Conservation (phyloP, 129 eudicot species). For the Centella asiatica region DNA sequence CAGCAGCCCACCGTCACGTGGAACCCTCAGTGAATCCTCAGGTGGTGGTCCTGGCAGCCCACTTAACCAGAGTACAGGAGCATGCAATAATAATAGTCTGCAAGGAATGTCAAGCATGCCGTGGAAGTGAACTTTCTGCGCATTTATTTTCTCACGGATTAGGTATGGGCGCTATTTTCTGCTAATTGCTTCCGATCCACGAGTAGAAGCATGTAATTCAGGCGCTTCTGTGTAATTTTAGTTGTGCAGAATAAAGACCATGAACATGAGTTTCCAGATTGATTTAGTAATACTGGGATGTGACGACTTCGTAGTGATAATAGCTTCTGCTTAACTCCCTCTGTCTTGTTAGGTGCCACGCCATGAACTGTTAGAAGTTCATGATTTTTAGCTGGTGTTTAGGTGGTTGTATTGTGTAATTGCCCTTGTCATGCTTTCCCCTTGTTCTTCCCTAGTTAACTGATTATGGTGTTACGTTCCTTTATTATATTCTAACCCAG, state of each 20-base stretch:
- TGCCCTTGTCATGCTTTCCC: not conserved
- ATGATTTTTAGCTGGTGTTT: not conserved
- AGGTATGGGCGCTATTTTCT: not conserved
- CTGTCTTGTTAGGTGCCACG: not conserved
- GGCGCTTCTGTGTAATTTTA: not conserved
- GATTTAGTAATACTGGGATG: not conserved
- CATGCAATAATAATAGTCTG: slow-evolving; percentile 33
- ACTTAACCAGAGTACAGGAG: slow-evolving; percentile 39
- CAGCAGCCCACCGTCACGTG: slow-evolving; percentile 79
- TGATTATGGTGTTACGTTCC: not conserved
- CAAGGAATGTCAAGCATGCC: slow-evolving; percentile 70
- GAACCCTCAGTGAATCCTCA: slow-evolving; percentile 78
- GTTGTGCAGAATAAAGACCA: not conserved
- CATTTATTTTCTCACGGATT: not conserved
- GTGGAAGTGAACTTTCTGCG: slow-evolving; percentile 49
- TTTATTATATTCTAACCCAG: not conserved
- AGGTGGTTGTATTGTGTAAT: not conserved
- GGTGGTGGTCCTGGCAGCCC: slow-evolving; percentile 79
- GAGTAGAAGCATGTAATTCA: not conserved
- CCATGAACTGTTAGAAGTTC: not conserved
- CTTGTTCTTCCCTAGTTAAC: not conserved
- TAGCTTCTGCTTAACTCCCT: not conserved
- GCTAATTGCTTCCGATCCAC: no score
- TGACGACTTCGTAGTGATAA: not conserved
- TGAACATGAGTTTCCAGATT: not conserved